A percentile compares a stretch with the other conserved stretches of the same genome.
Evolutionary conservation across 352 stramenopile genomes (phyloP).

Genomic region (Globisporangium mamillatum): DNA sequence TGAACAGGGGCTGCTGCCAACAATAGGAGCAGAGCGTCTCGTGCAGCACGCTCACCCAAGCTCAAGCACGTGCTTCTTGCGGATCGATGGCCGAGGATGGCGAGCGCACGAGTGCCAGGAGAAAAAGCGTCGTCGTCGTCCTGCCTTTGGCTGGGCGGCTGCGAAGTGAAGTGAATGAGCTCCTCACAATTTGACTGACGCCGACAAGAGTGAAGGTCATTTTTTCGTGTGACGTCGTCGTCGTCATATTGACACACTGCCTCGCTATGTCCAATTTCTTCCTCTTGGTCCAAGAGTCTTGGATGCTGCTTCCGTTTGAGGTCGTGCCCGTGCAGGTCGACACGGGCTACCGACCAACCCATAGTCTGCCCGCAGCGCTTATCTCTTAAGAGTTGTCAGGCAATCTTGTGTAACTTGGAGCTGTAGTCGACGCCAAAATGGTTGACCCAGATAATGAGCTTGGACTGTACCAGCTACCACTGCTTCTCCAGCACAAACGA

Average conservation of each 20-base stretch:
- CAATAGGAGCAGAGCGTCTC: not conserved
- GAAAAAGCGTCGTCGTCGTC: not conserved
- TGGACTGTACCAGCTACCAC: conserved; percentile 22
- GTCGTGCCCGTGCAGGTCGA: too few species aligned
- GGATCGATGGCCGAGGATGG: not conserved
- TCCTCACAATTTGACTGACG: not conserved
- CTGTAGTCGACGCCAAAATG: conserved; percentile 20
- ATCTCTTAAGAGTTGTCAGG: not conserved
- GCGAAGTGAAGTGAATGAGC: not conserved
- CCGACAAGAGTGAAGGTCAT: not conserved
- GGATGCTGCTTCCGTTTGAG: too few species aligned
- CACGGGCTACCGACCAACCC: not conserved
- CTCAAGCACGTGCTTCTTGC: not conserved
- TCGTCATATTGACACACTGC: not conserved
- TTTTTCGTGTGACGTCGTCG: not conserved
- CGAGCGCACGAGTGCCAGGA: not conserved
- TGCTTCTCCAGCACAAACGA: conserved; percentile 30
- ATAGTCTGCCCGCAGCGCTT: not conserved
- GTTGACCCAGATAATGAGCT: conserved; percentile 26
- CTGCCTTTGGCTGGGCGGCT: not conserved
- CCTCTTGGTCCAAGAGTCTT: not conserved
- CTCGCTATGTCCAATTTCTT: not conserved
- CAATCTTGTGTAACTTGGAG: conserved; percentile 10
- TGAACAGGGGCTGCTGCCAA: not conserved
- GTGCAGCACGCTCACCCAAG: not conserved